These are phyloP conservation scores for Hypoxylon sp. DNA, from an alignment of 2,329 filamentous ascomycete species.

Conservation along the genomic window DNA sequence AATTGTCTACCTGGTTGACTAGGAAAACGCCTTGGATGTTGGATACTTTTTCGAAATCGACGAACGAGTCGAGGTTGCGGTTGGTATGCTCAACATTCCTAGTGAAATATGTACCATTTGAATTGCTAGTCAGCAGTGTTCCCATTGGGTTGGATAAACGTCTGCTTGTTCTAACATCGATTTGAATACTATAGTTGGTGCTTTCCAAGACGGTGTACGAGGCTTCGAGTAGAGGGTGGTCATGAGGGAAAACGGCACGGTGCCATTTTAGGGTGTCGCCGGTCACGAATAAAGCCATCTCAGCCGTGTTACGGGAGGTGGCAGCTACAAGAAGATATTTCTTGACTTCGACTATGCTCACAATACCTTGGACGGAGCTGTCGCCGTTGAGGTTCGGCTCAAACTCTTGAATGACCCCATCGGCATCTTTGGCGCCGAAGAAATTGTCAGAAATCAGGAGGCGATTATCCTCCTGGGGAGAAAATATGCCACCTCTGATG, in stretches of 20 bases:
- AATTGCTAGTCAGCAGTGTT: constrained; percentile 94
- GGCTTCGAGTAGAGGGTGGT: constrained; percentile 84
- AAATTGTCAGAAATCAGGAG: constrained; percentile 87
- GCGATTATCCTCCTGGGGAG: constrained; percentile 80
- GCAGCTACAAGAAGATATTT: constrained; percentile 89
- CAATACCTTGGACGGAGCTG: constrained; percentile 82
- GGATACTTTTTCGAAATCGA: constrained; percentile 95
- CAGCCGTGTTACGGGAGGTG: constrained; percentile 83
- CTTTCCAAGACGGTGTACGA: constrained; percentile 96
- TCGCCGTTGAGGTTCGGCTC: constrained; percentile 84
- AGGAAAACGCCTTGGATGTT: constrained; percentile 94
- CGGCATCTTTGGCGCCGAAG: constrained; percentile 71
- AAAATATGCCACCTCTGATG: constrained; percentile 78
- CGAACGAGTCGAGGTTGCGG: constrained; percentile 79
- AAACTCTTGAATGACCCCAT: constrained; percentile 69
- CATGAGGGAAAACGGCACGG: constrained; percentile 86
- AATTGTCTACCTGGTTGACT: constrained; percentile 91
- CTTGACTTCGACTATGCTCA: constrained; percentile 87
- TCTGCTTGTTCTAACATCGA: constrained; percentile 86
- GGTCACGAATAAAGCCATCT: constrained; percentile 92
- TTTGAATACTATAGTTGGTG: constrained; percentile 97
- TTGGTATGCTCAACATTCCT: constrained; percentile 95
- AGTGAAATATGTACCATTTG: constrained; percentile 96
- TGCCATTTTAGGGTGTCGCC: constrained; percentile 90
- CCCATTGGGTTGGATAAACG: constrained; percentile 80